Evolutionary conservation across 495 filamentous ascomycete genomes (phyloP), one percentile per base, ranked within the genome.

Genomic region (Penicillium ucsense): DNA sequence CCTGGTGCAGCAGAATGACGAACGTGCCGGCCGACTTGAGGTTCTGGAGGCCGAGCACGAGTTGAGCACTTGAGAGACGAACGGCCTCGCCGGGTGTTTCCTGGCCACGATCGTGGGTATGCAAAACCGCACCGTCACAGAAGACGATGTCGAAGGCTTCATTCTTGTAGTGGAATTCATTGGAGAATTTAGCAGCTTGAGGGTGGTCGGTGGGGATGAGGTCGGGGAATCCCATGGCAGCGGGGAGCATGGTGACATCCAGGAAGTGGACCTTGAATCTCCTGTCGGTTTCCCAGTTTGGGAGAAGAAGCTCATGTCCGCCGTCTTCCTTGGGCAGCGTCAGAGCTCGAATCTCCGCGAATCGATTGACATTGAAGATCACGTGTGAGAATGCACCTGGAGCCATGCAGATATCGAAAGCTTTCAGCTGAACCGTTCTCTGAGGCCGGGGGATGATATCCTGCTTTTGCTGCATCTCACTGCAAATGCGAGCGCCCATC

Each of bases 181-280:
- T 43, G 12, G 40, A 49, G 29, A 49, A 43, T 35, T 43, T 12
- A 29, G 32, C 35, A 31, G 33, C 32, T 3, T 27, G 34, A n/a
- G 47, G 9, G 3, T 43, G 32, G 5, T 28, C 38, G 5, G n/a
- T 33, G 7, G 47, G 42, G n/a, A 36, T 35, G 6, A 43, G 31
- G 10, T 20, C 7, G 5, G 47, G 40, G 30, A 43, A 49, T 31
- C 47, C 39, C 1, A 49, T 28, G 29, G 41, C 40, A 2, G 40
- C 40, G 28, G 47, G 20, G 28, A 49, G 47, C 40, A 49, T 49
- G 33, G 40, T 38, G 27, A 49, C 31, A 49, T 49, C 40, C 33
- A 31, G 31, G 12, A 43, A 33, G 4, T 43, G 8, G 33, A 49
- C 12, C 4, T 37, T 4, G 8, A 37, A 10, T 10, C 12, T 37